phyloP scores from a whole-genome alignment of 192 early-diverging fungal species.

The Backusella sp. region DNA sequence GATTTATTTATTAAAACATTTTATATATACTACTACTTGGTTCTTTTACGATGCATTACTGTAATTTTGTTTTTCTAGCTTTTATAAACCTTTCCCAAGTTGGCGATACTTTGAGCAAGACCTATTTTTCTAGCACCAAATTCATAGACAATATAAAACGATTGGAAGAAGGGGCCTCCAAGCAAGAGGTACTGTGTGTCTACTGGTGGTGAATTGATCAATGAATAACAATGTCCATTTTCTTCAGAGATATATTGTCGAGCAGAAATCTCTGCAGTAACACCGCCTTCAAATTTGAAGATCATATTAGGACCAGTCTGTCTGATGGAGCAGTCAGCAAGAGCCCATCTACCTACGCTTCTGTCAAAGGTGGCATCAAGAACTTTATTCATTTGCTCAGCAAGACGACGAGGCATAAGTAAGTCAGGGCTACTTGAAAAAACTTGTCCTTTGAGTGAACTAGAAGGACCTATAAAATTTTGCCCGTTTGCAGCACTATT shows the following conservation, averaged over 20 bases:
- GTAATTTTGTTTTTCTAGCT: background rate
- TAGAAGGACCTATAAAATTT: background rate
- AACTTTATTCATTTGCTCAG: background rate
- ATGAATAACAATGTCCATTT: background rate
- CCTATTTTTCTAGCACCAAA: slow-evolving; percentile 4
- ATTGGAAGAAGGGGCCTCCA: background rate
- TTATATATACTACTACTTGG: background rate
- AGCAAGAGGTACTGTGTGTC: background rate
- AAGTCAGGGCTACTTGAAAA: slow-evolving; percentile 1
- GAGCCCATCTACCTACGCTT: background rate
- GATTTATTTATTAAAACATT: background rate
- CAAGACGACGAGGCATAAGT: background rate
- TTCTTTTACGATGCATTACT: background rate
- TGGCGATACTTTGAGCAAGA: background rate
- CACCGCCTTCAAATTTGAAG: background rate
- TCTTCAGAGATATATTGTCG: background rate
- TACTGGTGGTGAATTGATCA: background rate
- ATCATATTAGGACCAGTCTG: background rate
- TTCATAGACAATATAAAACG: background rate
- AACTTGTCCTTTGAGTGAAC: background rate
- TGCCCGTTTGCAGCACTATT: background rate
- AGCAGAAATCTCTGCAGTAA: slow-evolving; percentile 1
- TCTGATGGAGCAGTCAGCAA: background rate
- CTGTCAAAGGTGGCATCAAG: background rate
- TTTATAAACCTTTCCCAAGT: slow-evolving; percentile 2